phyloP scores from a whole-genome alignment of 345 rosid genomes.

The Camelina hispida region DNA sequence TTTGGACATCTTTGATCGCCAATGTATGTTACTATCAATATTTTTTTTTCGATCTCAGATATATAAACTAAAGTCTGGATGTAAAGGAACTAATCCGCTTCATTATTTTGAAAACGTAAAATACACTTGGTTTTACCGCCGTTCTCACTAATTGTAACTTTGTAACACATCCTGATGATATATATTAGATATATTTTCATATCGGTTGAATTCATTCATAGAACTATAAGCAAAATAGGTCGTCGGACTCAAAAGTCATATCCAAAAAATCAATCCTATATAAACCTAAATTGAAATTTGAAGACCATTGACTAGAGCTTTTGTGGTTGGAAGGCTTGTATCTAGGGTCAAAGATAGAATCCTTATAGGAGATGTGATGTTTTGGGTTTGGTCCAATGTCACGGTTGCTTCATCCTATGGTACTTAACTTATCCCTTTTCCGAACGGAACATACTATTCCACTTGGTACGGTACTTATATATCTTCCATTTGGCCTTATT shows the following conservation, averaged over 20 bases:
- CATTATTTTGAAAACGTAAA: neutral
- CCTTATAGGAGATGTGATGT: conserved; percentile 54
- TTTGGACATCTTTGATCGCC: no score
- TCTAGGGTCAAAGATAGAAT: conserved; percentile 31
- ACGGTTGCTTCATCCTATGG: conserved; percentile 59
- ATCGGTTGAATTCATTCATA: neutral
- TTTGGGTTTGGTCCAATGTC: conserved; percentile 60
- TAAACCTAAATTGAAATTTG: conserved; percentile 24
- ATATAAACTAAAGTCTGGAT: no score
- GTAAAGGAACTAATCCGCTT: neutral
- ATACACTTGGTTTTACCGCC: neutral
- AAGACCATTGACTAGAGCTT: conserved; percentile 40
- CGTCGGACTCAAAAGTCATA: conserved; percentile 32
- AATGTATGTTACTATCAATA: no score
- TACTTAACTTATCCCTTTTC: conserved; percentile 43
- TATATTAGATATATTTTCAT: neutral
- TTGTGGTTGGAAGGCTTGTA: conserved; percentile 25
- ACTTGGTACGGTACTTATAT: conserved; percentile 25
- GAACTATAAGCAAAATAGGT: conserved; percentile 18
- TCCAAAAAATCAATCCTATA: conserved; percentile 4
- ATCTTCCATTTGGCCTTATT: no score
- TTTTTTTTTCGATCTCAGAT: neutral
- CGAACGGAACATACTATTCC: conserved; percentile 31
- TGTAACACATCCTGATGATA: neutral
- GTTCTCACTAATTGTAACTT: neutral